Evolutionary conservation across 345 rosid genomes (phyloP), one percentile per base, ranked within the genome.

Genomic region (Hirschfeldia incana): DNA sequence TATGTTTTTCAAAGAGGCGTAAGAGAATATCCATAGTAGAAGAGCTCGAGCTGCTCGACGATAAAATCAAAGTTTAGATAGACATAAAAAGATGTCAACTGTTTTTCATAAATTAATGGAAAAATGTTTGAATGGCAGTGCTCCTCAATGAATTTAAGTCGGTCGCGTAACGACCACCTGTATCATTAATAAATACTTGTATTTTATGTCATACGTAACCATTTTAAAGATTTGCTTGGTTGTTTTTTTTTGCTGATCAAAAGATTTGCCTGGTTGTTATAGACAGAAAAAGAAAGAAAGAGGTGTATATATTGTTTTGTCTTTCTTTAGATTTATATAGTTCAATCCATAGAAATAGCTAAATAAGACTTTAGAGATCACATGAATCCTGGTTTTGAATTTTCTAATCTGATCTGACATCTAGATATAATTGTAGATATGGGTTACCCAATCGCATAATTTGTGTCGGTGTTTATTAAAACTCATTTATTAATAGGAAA

Each of bases 61-160:
- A 53, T 78, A 8, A 55, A 36, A 77, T 33, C 62, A 46, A 58
- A 39, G 21, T 69, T 17, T 12, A 10, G 10, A 2, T 42, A 27
- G 27, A 29, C 2, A 13, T 13, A 68, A 21, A 63, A 51, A 27
- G 28, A 26, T 51, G 70, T 64, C n/a, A 73, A 67, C 51, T 66
- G 15, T 64, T 16, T 53, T 12, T 1, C 10, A 39, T 28, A 61
- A 61, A n/a, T 7, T 69, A 63, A 62, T 33, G 15, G 4, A 5
- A 13, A 58, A 30, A 30, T 58, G 62, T 66, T 58, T 59, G 78
- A 69, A 73, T 60, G 62, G 70, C 60, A 28, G n/a, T 67, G 64
- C 30, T 78, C 4, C 77, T 59, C 82, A 67, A 34, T 36, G 74
- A 74, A 79, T 74, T 79, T 12, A 79, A 79, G 75, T 69, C 66